Conservation (phyloP, 306 rosid species). For the Malus orientalis region DNA sequence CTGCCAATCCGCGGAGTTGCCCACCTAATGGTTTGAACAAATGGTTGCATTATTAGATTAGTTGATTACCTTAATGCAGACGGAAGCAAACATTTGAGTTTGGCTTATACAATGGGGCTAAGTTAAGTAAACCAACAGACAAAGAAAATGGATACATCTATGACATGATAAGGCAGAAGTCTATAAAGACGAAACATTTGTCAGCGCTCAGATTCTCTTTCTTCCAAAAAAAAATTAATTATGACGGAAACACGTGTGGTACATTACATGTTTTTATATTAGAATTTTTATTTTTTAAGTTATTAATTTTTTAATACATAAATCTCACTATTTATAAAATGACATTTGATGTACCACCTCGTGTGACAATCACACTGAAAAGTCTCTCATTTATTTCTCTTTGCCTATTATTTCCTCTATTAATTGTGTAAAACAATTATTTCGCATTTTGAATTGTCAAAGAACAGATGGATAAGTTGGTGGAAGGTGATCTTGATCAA, state of each 20-base stretch:
- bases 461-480: not conserved
- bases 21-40: constrained; percentile 4
- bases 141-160: constrained; percentile 24
- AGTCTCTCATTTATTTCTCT: not conserved
- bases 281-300: too few species aligned
- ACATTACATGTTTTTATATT: too few species aligned
- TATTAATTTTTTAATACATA: too few species aligned
- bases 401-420: not conserved
- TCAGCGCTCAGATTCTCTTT: constrained; percentile 54
- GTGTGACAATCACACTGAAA: accelerated
- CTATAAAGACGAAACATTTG: constrained; percentile 29
- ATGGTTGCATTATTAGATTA: not conserved
- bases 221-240: not conserved
- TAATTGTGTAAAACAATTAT: not conserved
- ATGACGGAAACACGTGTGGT: accelerated
- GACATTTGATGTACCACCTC: accelerated
- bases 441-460: not conserved
- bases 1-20: too few species aligned
- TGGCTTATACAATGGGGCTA: constrained; percentile 6
- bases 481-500: not conserved
- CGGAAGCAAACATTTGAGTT: constrained; percentile 24
- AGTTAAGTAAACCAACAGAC: constrained; percentile 16
- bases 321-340: too few species aligned
- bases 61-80: too few species aligned
- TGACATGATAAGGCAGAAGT: constrained; percentile 23